These are phyloP conservation scores for Pelargonium citronellum DNA, from an alignment of 441 rosid species.

Conservation along the genomic window DNA sequence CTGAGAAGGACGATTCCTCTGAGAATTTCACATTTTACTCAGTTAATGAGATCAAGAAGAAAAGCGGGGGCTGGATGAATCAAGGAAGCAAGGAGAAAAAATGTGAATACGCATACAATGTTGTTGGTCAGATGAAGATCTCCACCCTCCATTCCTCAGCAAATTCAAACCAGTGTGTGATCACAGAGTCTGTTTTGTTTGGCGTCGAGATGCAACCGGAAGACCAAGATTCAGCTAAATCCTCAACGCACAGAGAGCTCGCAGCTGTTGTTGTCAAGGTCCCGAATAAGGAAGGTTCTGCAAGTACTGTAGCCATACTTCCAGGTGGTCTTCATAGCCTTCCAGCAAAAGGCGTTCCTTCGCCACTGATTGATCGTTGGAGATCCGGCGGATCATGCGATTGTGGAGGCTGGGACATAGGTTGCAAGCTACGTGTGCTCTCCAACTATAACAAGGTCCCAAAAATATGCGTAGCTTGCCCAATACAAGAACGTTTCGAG, in stretches of 20 bases:
- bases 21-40: constrained; percentile 55
- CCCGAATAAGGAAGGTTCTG: constrained; percentile 20
- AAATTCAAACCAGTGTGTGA: constrained; percentile 16
- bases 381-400: constrained; percentile 73
- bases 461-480: constrained; percentile 18
- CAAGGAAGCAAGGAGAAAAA: constrained; percentile 54
- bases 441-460: constrained; percentile 28
- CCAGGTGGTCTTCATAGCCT: constrained; percentile 70
- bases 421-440: constrained; percentile 59
- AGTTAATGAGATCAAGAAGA: constrained; percentile 58
- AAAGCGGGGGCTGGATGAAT: constrained; percentile 58
- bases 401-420: constrained; percentile 97
- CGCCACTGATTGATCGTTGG: constrained; percentile 64
- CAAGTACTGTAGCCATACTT: constrained; percentile 46
- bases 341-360: constrained; percentile 53
- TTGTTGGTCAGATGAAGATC: constrained; percentile 58
- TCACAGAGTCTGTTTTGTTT: constrained; percentile 54
- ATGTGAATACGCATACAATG: constrained; percentile 43
- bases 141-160: constrained; percentile 21
- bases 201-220: constrained; percentile 35
- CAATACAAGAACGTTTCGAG: constrained; percentile 35
- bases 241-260: constrained; percentile 43
- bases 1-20: constrained; percentile 36
- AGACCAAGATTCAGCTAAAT: constrained; percentile 32
- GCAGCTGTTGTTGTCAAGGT: constrained; percentile 58